Conservation (phyloP, 306 rosid genomes). For the Medicago lupulina region DNA sequence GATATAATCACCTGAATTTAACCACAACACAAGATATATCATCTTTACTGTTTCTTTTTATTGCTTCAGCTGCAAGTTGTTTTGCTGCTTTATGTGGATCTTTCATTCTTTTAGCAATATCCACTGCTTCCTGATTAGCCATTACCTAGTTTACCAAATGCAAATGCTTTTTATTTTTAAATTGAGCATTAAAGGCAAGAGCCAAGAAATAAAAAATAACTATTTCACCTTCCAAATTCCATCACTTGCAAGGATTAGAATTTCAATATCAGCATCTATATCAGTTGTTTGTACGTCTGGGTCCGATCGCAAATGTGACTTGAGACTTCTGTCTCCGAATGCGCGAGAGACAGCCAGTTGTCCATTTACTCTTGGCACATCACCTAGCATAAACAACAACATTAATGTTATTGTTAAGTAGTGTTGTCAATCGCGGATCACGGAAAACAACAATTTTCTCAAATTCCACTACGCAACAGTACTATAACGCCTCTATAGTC, state of each 20-base stretch:
- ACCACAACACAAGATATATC: slow-evolving; percentile 91
- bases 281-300: slow-evolving; percentile 57
- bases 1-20: slow-evolving; percentile 61
- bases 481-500: not conserved
- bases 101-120: slow-evolving; percentile 69
- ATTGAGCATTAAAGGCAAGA: slow-evolving; percentile 19
- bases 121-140: slow-evolving; percentile 89
- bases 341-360: slow-evolving; percentile 96
- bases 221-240: slow-evolving; percentile 91
- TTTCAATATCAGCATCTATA: slow-evolving; percentile 57
- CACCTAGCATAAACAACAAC: slow-evolving; percentile 57
- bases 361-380: slow-evolving; percentile 94
- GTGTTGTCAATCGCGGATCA: not conserved
- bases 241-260: slow-evolving; percentile 84
- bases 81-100: slow-evolving; percentile 86
- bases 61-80: slow-evolving; percentile 75
- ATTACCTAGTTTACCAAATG: slow-evolving; percentile 68
- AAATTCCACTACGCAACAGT: not conserved
- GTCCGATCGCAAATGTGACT: slow-evolving; percentile 84
- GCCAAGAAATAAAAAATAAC: slow-evolving; percentile 14
- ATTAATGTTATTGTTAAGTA: slow-evolving; percentile 27
- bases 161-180: not conserved
- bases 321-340: slow-evolving; percentile 91
- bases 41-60: slow-evolving; percentile 86
- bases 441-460: not conserved